These are phyloP conservation scores for Raphanus sativus DNA, from an alignment of 345 rosid genomes.

Conservation along the genomic window DNA sequence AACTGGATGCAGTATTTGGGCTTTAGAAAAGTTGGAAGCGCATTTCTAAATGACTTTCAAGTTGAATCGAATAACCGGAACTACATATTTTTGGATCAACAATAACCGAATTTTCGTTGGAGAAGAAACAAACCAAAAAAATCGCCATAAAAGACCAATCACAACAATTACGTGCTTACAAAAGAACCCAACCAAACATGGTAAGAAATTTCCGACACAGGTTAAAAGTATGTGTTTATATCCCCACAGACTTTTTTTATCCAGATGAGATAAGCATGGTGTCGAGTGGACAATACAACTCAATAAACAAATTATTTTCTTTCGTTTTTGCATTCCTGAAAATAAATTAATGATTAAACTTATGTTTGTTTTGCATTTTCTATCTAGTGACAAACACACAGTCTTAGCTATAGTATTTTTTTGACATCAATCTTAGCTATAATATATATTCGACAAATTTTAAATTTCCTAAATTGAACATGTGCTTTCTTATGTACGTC, in stretches of 20 bases:
- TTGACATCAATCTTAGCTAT: not conserved
- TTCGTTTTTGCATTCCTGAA: not conserved
- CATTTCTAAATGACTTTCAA: not conserved
- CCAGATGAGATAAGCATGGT: not conserved
- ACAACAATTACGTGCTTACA: conserved; percentile 8
- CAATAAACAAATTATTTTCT: not conserved
- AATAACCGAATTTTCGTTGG: not conserved
- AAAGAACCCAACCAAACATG: not conserved
- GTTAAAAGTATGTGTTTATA: not conserved
- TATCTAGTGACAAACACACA: not conserved
- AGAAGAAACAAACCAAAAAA: not conserved
- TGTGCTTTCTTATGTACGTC: conserved; percentile 12
- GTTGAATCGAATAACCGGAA: not conserved
- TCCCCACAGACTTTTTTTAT: not conserved
- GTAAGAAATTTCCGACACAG: not conserved
- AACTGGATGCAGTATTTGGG: not conserved
- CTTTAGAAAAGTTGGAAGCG: conserved; percentile 6
- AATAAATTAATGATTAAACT: not conserved
- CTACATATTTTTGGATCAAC: not conserved
- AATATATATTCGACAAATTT: not conserved
- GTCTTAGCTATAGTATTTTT: not conserved
- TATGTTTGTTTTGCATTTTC: not conserved
- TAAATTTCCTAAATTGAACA: not conserved
- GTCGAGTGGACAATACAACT: not conserved
- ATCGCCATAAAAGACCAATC: not conserved